Evolutionary conservation across 768 basidiomycete species (phyloP).

Genomic region (Amanita rubescens): DNA sequence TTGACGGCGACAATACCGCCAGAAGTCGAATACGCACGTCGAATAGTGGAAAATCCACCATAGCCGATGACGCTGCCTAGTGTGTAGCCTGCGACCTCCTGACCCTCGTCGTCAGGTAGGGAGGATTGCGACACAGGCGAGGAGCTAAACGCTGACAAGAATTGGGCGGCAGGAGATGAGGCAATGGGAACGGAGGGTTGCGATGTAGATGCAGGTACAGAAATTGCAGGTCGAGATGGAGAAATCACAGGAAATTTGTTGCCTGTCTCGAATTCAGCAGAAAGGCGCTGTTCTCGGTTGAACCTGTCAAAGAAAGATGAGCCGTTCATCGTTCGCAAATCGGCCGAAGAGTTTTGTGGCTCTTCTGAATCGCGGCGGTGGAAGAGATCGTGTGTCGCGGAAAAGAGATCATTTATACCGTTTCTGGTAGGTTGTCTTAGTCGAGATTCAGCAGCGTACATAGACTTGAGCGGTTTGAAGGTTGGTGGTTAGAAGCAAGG

Average conservation of each 20-base stretch:
- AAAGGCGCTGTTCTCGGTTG: slow-evolving; percentile 18
- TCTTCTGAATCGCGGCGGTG: slow-evolving; percentile 2
- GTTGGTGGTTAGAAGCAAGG: slow-evolving; percentile 5
- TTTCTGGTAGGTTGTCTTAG: slow-evolving; percentile 9
- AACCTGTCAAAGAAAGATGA: slow-evolving; percentile 11
- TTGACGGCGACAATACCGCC: slow-evolving; percentile 76
- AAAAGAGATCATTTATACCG: slow-evolving; percentile 5
- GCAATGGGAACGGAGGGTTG: slow-evolving; percentile 13
- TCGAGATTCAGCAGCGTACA: slow-evolving; percentile 17
- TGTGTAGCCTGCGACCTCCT: slow-evolving; percentile 60
- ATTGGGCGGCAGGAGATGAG: slow-evolving; percentile 67
- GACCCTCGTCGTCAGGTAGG: slow-evolving; percentile 60
- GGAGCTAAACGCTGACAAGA: slow-evolving; percentile 58
- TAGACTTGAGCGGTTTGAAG: slow-evolving; percentile 16
- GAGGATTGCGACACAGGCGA: slow-evolving; percentile 22
- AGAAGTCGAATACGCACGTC: slow-evolving; percentile 56
- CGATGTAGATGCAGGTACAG: slow-evolving; percentile 5
- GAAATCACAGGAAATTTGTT: slow-evolving; percentile 5
- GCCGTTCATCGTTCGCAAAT: background rate
- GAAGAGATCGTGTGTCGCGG: slow-evolving; percentile 9
- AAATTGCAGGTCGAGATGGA: slow-evolving; percentile 11
- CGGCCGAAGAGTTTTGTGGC: background rate
- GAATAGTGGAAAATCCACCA: slow-evolving; percentile 78
- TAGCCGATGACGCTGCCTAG: slow-evolving; percentile 71
- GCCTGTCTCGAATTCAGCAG: slow-evolving; percentile 12